Evolutionary conservation across 148 eudicot species (phyloP).

Genomic region (Gaultheria prostrata): DNA sequence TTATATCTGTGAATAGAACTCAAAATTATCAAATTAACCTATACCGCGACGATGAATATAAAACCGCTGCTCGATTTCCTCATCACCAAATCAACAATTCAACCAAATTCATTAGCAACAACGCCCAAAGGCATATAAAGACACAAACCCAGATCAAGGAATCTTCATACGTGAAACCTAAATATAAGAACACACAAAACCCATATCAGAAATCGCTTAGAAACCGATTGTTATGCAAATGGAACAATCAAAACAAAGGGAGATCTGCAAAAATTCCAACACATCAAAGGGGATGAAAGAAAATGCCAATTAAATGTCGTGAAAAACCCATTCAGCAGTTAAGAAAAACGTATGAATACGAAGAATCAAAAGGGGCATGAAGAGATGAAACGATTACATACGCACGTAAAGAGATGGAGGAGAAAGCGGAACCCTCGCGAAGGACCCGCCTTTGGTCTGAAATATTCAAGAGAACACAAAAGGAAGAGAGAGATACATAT

Average conservation of each 20-base stretch:
- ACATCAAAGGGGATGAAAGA: background rate
- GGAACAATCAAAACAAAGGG: background rate
- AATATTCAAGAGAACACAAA: slow-evolving; percentile 4
- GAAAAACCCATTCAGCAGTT: background rate
- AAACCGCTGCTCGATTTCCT: background rate
- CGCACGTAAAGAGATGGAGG: background rate
- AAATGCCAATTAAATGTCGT: background rate
- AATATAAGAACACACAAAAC: slow-evolving; percentile 3
- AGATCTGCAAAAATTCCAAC: background rate
- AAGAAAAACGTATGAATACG: background rate
- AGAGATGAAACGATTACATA: background rate
- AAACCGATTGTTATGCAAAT: background rate
- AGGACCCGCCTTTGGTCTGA: slow-evolving; percentile 16
- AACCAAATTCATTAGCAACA: slow-evolving; percentile 4
- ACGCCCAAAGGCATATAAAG: no score
- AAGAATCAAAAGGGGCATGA: background rate
- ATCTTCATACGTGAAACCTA: background rate
- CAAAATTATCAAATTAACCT: background rate
- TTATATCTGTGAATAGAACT: background rate
- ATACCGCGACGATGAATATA: background rate
- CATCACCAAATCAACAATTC: background rate
- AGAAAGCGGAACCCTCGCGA: slow-evolving; percentile 19
- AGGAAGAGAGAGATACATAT: background rate
- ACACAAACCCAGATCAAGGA: no score
- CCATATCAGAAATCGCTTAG: background rate